Conservation (phyloP, 1,139 yeast species). For the Saccharomyces hybrid region DNA sequence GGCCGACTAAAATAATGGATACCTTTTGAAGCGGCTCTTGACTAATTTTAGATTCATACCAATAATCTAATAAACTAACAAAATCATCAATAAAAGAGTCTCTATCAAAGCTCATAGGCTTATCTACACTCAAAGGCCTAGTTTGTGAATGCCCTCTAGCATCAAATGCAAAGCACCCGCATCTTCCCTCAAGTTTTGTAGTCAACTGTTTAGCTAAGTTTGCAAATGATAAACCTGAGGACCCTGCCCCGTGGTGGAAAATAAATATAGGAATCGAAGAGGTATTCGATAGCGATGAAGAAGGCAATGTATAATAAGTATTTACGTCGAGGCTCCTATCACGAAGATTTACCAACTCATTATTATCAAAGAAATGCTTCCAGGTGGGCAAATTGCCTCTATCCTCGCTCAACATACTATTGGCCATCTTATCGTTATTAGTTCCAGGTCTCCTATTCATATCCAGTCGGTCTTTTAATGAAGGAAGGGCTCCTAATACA, state of each 20-base stretch:
- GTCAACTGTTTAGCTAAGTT: slow-evolving; percentile 37
- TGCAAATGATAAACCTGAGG: slow-evolving; percentile 74
- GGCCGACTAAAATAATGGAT: slow-evolving; percentile 63
- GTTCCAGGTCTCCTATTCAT: not conserved
- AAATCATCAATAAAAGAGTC: slow-evolving; percentile 53
- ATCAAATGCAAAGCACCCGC: slow-evolving; percentile 66
- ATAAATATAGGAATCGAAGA: slow-evolving; percentile 47
- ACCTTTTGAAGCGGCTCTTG: slow-evolving; percentile 19
- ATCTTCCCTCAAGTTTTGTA: slow-evolving; percentile 23
- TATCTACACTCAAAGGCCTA: slow-evolving; percentile 25
- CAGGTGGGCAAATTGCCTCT: slow-evolving; percentile 29
- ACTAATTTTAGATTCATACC: slow-evolving; percentile 27
- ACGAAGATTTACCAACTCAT: slow-evolving; percentile 26
- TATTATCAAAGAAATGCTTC: slow-evolving; percentile 37
- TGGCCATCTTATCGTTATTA: not conserved
- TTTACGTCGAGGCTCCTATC: slow-evolving; percentile 38
- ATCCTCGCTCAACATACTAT: not conserved
- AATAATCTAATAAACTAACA: slow-evolving; percentile 37
- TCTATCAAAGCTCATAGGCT: slow-evolving; percentile 40
- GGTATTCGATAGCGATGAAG: slow-evolving; percentile 24
- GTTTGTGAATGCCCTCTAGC: slow-evolving; percentile 77
- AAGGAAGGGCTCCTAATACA: slow-evolving; percentile 10
- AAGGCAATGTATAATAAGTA: slow-evolving; percentile 55
- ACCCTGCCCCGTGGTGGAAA: slow-evolving; percentile 93
- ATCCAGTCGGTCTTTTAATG: not conserved